A percentile compares a stretch with the other conserved stretches of the same genome.
Conservation (phyloP, 352 stramenopile genomes). For the Pythium brassicae region DNA sequence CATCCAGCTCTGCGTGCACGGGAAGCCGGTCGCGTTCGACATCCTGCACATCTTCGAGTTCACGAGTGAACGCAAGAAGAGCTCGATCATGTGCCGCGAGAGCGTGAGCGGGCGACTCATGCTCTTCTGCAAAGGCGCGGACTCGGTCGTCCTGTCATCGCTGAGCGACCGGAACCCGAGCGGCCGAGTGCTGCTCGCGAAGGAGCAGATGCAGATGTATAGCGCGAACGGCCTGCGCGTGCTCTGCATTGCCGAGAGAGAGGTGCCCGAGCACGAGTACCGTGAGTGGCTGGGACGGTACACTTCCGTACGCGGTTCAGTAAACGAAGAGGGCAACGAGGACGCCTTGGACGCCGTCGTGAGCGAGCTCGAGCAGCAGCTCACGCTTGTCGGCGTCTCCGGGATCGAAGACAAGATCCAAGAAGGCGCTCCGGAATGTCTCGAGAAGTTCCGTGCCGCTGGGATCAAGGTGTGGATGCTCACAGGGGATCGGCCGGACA, state of each 20-base stretch:
- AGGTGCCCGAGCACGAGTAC: constrained; percentile 53
- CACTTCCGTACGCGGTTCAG: constrained; percentile 11
- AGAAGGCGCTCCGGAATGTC: constrained; percentile 41
- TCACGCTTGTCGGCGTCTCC: constrained; percentile 50
- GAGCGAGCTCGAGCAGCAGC: constrained; percentile 36
- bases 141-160: constrained; percentile 75
- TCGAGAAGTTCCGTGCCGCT: constrained; percentile 53
- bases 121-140: constrained; percentile 83
- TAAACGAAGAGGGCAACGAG: constrained; percentile 17
- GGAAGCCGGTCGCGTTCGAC: constrained; percentile 29
- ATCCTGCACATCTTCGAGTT: constrained; percentile 62
- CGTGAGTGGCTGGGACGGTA: constrained; percentile 39
- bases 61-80: constrained; percentile 64
- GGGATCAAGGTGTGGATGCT: constrained; percentile 81
- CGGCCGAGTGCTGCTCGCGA: constrained; percentile 22
- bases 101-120: constrained; percentile 23
- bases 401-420: constrained; percentile 74
- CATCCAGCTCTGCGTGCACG: constrained; percentile 23
- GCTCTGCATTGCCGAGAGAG: constrained; percentile 59
- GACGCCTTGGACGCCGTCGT: constrained; percentile 30
- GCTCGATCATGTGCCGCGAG: constrained; percentile 46
- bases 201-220: constrained; percentile 50
- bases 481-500: constrained; percentile 59
- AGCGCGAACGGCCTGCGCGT: constrained; percentile 63
- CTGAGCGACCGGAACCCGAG: constrained; percentile 27